Base-by-base conservation (phyloP, 192 early-diverging fungal species). In the Coemansia sp. region DNA sequence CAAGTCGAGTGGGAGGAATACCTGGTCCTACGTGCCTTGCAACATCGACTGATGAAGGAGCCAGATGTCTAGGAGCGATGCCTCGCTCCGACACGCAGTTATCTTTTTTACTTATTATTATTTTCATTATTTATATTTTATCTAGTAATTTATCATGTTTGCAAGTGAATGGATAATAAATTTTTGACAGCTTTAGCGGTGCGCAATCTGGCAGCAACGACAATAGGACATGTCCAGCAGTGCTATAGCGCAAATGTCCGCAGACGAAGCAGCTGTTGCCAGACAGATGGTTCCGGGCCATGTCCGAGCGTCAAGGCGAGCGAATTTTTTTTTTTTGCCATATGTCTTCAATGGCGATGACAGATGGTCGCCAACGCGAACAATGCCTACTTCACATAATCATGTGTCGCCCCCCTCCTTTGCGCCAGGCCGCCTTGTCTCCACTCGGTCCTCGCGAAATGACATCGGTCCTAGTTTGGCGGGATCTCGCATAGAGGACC, bases 1-100 rank as follows among this genome's bases (percentile, higher is more conserved):
- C 67, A 79, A 60, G 42, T 53, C 10, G 73, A 59, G 31, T 83
- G 81, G 81, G 81, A 83, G 63, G 81, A 83, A 53, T 83, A 83
- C 42, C 67, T 83, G 41, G 62, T 66, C 17, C 47, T 83, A 45
- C 67, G 72, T 12, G 71, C 72, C 11, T 73, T 72, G 5, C 81
- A 83, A 51, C 60, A 67, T 25, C 64, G 72, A 22, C 49, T 75
- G 59, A 62, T 75, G 65, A 74, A 70, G 38, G 71, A 74, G 49
- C 64, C 67, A 1, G 51, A 54, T 15, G 40, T 41, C 12, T 67
- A 42, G 58, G 64, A 65, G 57, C 15, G 6, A 19, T 40, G n/a
- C 25, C 31, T 22, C 49, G 46, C 12, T 41, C 22, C 12, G 54
- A 19, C 37, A 19, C 6, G 17, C 39, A 15, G 5, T n/a, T 20